These are phyloP conservation scores for Globisporangium iwayamae DNA, from an alignment of 352 stramenopile genomes.

Conservation along the genomic window DNA sequence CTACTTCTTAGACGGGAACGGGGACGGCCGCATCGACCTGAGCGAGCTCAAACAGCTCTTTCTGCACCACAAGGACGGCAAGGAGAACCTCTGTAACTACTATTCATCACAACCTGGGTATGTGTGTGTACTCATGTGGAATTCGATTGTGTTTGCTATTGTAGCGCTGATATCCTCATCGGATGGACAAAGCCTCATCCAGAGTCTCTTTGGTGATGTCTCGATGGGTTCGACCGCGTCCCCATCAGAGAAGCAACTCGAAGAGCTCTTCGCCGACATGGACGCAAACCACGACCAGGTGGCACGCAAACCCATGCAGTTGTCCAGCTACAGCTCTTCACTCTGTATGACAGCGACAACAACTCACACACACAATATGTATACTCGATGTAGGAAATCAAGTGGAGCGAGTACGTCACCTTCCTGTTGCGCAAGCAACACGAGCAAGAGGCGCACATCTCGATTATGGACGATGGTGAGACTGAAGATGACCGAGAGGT, in stretches of 20 bases:
- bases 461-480: neutral
- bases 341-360: too few relatives aligned
- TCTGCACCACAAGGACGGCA: constrained; percentile 35
- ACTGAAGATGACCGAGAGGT: neutral
- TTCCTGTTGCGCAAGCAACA: constrained; percentile 34
- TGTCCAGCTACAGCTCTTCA: neutral
- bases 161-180: constrained; percentile 32
- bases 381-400: constrained; percentile 27
- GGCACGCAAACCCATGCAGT: constrained; percentile 18
- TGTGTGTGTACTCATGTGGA: neutral
- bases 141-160: neutral
- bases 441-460: neutral
- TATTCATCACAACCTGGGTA: neutral
- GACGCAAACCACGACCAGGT: constrained; percentile 52
- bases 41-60: constrained; percentile 57
- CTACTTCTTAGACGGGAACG: constrained; percentile 51
- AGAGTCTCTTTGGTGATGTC: constrained; percentile 21
- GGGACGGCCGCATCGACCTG: constrained; percentile 50
- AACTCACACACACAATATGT: neutral
- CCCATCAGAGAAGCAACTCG: constrained; percentile 16
- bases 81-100: neutral
- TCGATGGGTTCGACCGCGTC: neutral
- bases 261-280: constrained; percentile 43
- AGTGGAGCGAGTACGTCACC: constrained; percentile 58
- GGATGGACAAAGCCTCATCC: constrained; percentile 41